Evolutionary conservation across 345 rosid species (phyloP).

Genomic region (Brassica juncea): DNA sequence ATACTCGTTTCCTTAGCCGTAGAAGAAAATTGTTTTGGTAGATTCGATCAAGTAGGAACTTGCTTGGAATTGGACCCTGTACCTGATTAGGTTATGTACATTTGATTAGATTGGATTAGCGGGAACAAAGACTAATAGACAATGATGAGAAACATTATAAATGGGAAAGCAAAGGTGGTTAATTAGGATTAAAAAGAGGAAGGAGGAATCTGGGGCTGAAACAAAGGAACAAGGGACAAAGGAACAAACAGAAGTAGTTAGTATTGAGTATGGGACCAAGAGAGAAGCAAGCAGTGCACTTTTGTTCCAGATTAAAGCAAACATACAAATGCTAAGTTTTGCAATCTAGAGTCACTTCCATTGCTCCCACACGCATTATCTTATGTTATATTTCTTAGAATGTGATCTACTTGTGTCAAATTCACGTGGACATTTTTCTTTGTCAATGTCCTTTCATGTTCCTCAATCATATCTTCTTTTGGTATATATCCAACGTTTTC

Average conservation of each 20-base stretch:
- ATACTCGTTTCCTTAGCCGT: not conserved
- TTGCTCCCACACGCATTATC: conserved; percentile 35
- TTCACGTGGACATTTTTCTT: conserved; percentile 32
- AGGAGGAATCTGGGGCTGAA: conserved; percentile 21
- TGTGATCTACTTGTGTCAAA: conserved; percentile 33
- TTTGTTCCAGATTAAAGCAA: conserved; percentile 28
- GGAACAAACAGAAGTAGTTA: conserved; percentile 39
- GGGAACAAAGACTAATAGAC: conserved; percentile 9
- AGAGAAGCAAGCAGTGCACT: conserved; percentile 18
- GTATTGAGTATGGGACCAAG: conserved; percentile 31
- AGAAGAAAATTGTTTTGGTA: conserved; percentile 8
- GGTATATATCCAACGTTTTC: conserved; percentile 24
- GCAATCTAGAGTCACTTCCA: conserved; percentile 33
- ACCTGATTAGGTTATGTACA: not conserved
- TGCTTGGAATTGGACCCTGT: not conserved
- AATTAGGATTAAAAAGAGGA: not conserved
- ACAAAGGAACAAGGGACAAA: conserved; percentile 33
- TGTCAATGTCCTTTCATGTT: conserved; percentile 14
- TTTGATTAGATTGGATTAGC: not conserved
- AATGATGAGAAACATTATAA: not conserved
- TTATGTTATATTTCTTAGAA: conserved; percentile 13
- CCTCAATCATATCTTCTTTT: conserved; percentile 31
- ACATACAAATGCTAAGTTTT: conserved; percentile 42
- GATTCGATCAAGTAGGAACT: not conserved
- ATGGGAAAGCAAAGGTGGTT: conserved; percentile 8